Percentiles rank a stretch among this genome's conserved stretches.
Conservation (phyloP, 1,139 yeast genomes). For the Pneumocystis canis region DNA sequence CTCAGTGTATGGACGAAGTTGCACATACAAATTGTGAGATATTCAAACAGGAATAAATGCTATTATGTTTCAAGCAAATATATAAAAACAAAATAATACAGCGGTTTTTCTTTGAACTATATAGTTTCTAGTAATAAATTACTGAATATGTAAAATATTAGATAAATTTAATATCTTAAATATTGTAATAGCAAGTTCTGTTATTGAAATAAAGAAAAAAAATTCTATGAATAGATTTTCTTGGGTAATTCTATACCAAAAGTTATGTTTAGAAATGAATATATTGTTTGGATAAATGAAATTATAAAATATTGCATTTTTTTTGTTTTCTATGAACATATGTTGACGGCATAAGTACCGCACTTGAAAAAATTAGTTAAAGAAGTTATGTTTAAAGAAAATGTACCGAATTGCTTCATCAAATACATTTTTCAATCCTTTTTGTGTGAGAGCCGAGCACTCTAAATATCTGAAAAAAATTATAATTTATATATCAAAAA, state of each 20-base stretch:
- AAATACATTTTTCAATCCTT: conserved; percentile 54
- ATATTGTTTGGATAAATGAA: background rate
- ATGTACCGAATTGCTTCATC: conserved; percentile 68
- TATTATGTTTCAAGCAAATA: background rate
- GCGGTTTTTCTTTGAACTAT: background rate
- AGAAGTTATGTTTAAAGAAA: background rate
- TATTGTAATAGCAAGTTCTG: background rate
- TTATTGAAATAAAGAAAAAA: background rate
- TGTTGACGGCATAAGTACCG: background rate
- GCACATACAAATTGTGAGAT: too few species aligned
- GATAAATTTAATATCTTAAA: background rate
- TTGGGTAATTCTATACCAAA: background rate
- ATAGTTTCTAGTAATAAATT: background rate
- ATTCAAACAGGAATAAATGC: too few species aligned
- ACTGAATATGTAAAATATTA: background rate
- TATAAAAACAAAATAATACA: background rate
- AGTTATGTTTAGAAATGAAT: background rate
- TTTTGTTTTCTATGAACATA: background rate
- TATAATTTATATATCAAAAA: background rate
- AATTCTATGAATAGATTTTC: background rate
- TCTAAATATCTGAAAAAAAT: conserved; percentile 39
- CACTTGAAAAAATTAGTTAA: background rate
- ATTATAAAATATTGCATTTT: background rate
- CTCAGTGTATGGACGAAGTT: too few species aligned
- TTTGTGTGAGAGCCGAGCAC: conserved; percentile 88